A percentile compares a stretch with the other conserved stretches of the same genome.
These are phyloP conservation scores for Pancytospora philotis DNA, from an alignment of 371 early-diverging fungal genomes.

Conservation along the genomic window DNA sequence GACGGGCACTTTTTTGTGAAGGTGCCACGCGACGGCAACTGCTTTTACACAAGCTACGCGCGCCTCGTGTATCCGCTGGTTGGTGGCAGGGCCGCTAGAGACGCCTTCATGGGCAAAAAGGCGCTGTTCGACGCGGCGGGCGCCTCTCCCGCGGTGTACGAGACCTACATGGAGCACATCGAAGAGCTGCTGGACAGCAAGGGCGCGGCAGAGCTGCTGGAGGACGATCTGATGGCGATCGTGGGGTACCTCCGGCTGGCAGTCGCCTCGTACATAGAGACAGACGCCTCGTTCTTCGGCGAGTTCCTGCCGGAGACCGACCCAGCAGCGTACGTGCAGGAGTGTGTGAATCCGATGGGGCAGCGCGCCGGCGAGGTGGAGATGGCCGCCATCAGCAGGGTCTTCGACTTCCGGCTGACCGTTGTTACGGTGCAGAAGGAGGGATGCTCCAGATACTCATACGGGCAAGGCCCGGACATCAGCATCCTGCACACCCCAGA, in stretches of 20 bases:
- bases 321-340: not conserved
- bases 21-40: slow-evolving; percentile 3
- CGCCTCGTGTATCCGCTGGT: not conserved
- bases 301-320: not conserved
- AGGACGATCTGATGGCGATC: not conserved
- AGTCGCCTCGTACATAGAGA: not conserved
- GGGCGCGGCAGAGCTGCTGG: not conserved
- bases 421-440: not conserved
- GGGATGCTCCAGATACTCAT: not conserved
- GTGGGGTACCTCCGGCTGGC: slow-evolving; percentile 3
- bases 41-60: slow-evolving; percentile 1
- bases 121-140: not conserved
- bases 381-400: not conserved
- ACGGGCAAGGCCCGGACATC: not conserved
- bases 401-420: not conserved
- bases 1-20: not conserved
- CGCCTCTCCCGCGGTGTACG: not conserved
- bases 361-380: slow-evolving; percentile 6
- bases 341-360: slow-evolving; percentile 2
- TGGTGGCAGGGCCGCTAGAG: not conserved
- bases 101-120: not conserved
- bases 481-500: slow-evolving; percentile 13
- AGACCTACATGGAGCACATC: slow-evolving; percentile 1
- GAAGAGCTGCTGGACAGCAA: not conserved
- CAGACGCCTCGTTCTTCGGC: not conserved